Percentiles rank a stretch among this genome's conserved stretches.
Evolutionary conservation across 2,329 filamentous ascomycete genomes (phyloP).

Genomic region (Parastagonospora nodorum): DNA sequence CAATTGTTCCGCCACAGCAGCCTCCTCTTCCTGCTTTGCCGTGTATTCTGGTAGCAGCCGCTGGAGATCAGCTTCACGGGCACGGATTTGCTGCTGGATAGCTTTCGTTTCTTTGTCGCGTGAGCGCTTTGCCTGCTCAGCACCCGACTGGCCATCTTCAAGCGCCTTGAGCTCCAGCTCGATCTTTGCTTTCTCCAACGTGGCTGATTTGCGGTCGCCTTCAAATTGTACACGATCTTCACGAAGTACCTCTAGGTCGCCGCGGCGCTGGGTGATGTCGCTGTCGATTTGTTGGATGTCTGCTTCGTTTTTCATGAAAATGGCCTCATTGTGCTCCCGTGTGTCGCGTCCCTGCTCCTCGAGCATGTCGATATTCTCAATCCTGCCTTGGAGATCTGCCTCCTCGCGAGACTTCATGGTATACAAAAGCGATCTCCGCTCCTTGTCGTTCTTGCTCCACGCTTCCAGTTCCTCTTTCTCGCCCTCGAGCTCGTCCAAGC

Average conservation of each 20-base stretch:
- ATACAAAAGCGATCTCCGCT: constrained; percentile 90
- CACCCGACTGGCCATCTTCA: constrained; percentile 78
- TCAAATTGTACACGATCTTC: constrained; percentile 88
- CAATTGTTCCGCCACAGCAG: constrained; percentile 70
- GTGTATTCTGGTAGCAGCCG: constrained; percentile 78
- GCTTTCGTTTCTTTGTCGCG: constrained; percentile 74
- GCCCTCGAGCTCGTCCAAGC: constrained; percentile 86
- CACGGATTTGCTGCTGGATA: constrained; percentile 73
- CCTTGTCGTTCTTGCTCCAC: constrained; percentile 93
- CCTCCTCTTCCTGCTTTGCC: constrained; percentile 73
- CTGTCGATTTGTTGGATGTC: constrained; percentile 76
- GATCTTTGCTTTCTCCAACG: constrained; percentile 79
- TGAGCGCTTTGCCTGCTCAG: constrained; percentile 72
- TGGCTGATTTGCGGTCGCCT: constrained; percentile 82
- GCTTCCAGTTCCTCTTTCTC: constrained; percentile 95
- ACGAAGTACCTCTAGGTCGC: constrained; percentile 81
- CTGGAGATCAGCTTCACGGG: constrained; percentile 77
- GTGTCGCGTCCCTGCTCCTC: constrained; percentile 83
- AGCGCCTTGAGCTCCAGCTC: constrained; percentile 85
- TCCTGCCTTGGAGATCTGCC: constrained; percentile 72
- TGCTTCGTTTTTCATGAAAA: constrained; percentile 78
- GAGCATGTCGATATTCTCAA: constrained; percentile 82
- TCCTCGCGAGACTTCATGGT: constrained; percentile 92
- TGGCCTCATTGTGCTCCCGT: constrained; percentile 78
- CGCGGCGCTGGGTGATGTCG: constrained; percentile 78